These are phyloP conservation scores for Moricandia arvensis DNA, from an alignment of 345 rosid species.

Conservation along the genomic window DNA sequence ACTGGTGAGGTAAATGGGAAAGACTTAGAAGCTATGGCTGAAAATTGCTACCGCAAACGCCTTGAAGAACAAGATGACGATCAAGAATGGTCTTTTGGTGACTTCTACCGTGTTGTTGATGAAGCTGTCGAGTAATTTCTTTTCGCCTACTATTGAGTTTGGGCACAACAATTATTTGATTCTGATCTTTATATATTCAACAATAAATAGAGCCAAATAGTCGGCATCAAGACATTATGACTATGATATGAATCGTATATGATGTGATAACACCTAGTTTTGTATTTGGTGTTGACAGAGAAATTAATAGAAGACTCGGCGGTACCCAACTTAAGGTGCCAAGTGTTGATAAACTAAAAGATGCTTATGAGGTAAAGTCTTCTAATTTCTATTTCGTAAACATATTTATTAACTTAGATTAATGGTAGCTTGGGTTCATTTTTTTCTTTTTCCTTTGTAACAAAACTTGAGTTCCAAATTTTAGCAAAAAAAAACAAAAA, in stretches of 20 bases:
- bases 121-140: constrained; percentile 56
- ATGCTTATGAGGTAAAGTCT: constrained; percentile 45
- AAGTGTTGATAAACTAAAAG: constrained; percentile 26
- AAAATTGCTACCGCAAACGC: constrained; percentile 42
- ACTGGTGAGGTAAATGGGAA: constrained; percentile 39
- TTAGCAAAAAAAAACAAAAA: too few relatives aligned
- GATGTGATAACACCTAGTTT: not conserved
- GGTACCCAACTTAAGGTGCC: constrained; percentile 74
- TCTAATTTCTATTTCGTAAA: not conserved
- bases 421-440: not conserved
- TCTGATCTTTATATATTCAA: not conserved
- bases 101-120: constrained; percentile 53
- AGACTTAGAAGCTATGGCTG: constrained; percentile 44
- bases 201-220: not conserved
- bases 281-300: constrained; percentile 37
- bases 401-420: not conserved
- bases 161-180: too few relatives aligned
- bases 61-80: constrained; percentile 11
- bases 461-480: not conserved
- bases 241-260: not conserved
- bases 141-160: not conserved
- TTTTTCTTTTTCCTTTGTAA: not conserved
- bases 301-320: constrained; percentile 61
- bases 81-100: constrained; percentile 27
- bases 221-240: not conserved